Base-by-base conservation (phyloP, 148 eudicot genomes). In the Rhododendron ovatum region DNA sequence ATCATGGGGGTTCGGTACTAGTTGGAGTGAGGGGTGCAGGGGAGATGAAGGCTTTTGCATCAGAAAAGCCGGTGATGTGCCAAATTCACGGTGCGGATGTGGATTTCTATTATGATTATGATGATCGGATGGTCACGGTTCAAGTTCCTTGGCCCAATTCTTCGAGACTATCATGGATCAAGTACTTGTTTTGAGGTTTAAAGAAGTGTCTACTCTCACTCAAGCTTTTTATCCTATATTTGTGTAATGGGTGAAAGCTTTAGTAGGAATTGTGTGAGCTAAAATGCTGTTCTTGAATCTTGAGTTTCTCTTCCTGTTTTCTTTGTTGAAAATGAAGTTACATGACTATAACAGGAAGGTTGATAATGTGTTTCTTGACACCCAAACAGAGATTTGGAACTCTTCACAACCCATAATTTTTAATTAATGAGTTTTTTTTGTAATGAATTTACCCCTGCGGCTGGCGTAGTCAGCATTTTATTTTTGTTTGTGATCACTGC, bases 151-250 rank as follows among this genome's bases (percentile, higher is more conserved):
- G 94, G 94, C 82, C 83, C 79, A 80, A 74, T 53, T 33, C 53
- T 9, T 81, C 82, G 17, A 88, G 88, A 33, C 63, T 86, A 13
- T 87, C 92, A 17, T 67, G 10, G 50, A 88, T 89, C 35, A 89
- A 92, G 71, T 92, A 89, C 85, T 76, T 89, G 48, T 90, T 89
- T 89, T 89, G 86, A 90, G 81, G 79, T 48, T 30, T 47, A 35
- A 47, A 65, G 55, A 33, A n/a, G 24, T 59, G 41, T 71, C 15
- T 26, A 11, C 0, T 26, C 15, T 63, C 69, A 63, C 87, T 90
- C 92, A 77, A 93, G 95, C 89, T 93, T 92, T 82, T 92, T 90
- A 11, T n/a, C 74, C 30, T 24, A 24, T 4, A 26, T 26, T 63
- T 24, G 69, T 63, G 28, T 24, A 24, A 63, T n/a, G 24, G 26